These are phyloP conservation scores for Poronia punctata DNA, from an alignment of 495 filamentous ascomycete species.

Conservation along the genomic window DNA sequence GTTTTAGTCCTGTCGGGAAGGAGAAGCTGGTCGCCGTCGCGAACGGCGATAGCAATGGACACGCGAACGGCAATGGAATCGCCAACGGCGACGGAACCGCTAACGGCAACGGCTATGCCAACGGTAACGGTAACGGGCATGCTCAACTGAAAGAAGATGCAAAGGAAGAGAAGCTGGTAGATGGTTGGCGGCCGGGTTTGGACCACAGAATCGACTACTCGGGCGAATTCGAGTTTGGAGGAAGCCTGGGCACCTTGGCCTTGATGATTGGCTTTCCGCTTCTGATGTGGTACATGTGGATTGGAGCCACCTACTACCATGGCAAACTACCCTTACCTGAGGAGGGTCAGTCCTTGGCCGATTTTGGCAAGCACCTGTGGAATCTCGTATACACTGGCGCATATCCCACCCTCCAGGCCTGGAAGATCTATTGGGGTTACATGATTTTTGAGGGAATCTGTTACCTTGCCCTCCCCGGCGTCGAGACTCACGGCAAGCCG, in stretches of 20 bases:
- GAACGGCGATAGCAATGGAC: constrained; percentile 15
- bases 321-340: constrained; percentile 66
- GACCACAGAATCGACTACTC: constrained; percentile 77
- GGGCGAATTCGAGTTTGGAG: constrained; percentile 83
- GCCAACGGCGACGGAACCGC: constrained; percentile 17
- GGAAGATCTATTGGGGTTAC: constrained; percentile 90
- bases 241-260: constrained; percentile 61
- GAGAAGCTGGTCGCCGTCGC: constrained; percentile 16
- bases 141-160: constrained; percentile 38
- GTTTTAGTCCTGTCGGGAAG: constrained; percentile 22
- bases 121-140: constrained; percentile 19
- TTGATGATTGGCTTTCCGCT: constrained; percentile 92
- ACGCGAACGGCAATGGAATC: constrained; percentile 16
- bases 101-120: constrained; percentile 9
- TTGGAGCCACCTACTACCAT: constrained; percentile 85
- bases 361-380: constrained; percentile 62
- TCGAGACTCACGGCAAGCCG: constrained; percentile 77
- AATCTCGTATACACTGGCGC: constrained; percentile 71
- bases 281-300: constrained; percentile 99
- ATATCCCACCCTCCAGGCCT: constrained; percentile 71
- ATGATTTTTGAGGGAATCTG: constrained; percentile 73
- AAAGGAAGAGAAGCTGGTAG: constrained; percentile 43
- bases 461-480: constrained; percentile 79
- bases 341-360: constrained; percentile 54
- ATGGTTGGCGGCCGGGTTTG: constrained; percentile 59